Evolutionary conservation across 202 grass and related monocot species (phyloP), one percentile per base, ranked within the genome.

Genomic region (Saccharum hybrid): DNA sequence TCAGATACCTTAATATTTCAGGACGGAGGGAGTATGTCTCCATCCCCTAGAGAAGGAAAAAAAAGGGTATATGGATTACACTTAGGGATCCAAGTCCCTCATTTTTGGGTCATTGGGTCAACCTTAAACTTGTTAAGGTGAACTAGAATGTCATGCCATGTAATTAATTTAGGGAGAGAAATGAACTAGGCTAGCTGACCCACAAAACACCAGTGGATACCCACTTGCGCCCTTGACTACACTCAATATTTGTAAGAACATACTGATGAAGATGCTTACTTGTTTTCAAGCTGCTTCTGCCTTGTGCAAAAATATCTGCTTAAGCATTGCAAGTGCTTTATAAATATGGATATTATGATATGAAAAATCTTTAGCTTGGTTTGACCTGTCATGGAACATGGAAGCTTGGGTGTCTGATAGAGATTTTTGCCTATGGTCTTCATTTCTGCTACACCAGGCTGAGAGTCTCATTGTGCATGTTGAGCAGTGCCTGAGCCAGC

Each of bases 341-440:
- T 16, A 75, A 75, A 69, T 43, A 40, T 84, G 62, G 75, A 79
- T 73, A n/a, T 2, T 59, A 66, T 57, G 8, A 67, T 64, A 79
- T 48, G 19, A 79, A 72, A 62, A 72, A 31, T 31, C 21, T 31
- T 48, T 49, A 72, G 2, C 67, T 70, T 76, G 39, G 39, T 68
- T 69, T 63, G 15, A 21, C 3, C 0, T 65, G 80, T 23, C 12
- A 71, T 64, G 49, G 76, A 49, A 57, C 64, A 78, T 83, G 19
- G 10, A 83, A 39, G 51, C 37, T 61, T 46, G n/a, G 12, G 64
- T 38, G 9, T 14, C 34, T 21, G 19, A 72, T 9, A 74, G 8
- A 36, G 28, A n/a, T 21, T 46, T n/a, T 75, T 61, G 66, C 67
- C 18, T 45, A 71, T 54, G 51, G 16, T 69, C 68, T 75, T 61